Conservation (phyloP, 2,329 filamentous ascomycete genomes). For the Ustulina deusta region DNA sequence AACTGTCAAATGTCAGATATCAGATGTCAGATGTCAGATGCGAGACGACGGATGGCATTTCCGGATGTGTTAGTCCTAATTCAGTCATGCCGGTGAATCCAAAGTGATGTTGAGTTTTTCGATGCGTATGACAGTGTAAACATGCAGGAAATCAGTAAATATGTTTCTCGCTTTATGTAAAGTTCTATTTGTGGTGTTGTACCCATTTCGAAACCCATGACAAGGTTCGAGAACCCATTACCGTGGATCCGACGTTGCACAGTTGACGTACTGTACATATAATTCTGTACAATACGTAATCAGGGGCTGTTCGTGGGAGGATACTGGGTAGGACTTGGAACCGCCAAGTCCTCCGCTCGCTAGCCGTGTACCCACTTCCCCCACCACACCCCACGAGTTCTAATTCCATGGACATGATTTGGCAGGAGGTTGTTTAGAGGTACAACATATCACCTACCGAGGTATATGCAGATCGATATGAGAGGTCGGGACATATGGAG, state of each 20-base stretch:
- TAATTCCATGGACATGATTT: conserved; percentile 13
- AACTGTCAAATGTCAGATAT: conserved; percentile 20
- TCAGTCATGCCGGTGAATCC: not conserved
- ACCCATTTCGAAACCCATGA: not conserved
- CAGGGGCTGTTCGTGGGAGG: not conserved
- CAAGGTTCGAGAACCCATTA: conserved; percentile 23
- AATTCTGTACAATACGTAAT: not conserved
- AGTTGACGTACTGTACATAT: conserved; percentile 13
- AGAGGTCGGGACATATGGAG: too few relatives aligned
- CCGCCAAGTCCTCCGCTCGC: too few relatives aligned
- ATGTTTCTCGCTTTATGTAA: not conserved
- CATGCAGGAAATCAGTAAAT: too few relatives aligned
- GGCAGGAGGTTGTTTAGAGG: not conserved
- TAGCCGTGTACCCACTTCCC: not conserved
- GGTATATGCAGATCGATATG: too few relatives aligned
- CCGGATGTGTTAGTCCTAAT: not conserved
- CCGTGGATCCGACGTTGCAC: conserved; percentile 25
- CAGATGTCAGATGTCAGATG: conserved; percentile 11
- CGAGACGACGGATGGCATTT: not conserved
- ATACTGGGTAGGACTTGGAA: not conserved
- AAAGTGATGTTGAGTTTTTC: not conserved
- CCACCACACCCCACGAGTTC: not conserved
- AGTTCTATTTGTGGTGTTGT: not conserved
- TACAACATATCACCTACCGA: not conserved
- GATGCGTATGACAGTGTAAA: too few relatives aligned